These are phyloP conservation scores for Volvariella surrecta DNA, from an alignment of 1,284 basidiomycete genomes.

Conservation along the genomic window DNA sequence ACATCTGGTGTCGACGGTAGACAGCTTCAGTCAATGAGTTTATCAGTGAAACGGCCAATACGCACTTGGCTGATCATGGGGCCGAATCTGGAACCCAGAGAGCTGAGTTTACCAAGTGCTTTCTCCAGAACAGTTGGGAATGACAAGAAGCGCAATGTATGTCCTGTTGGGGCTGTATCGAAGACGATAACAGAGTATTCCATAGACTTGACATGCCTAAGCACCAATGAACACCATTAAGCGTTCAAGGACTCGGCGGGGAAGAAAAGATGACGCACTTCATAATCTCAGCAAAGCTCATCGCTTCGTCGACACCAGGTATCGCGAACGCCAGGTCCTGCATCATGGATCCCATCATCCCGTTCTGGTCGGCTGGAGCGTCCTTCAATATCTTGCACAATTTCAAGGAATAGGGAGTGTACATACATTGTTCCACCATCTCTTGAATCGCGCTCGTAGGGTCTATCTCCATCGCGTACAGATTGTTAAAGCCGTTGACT, in stretches of 20 bases:
- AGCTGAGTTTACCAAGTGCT: slow-evolving; percentile 90
- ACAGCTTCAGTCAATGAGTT: neutral
- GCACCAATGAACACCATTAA: neutral
- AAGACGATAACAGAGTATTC: slow-evolving; percentile 99
- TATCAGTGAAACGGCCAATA: neutral
- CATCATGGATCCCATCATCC: slow-evolving; percentile 99
- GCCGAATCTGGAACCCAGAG: slow-evolving; percentile 87
- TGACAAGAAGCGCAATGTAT: slow-evolving; percentile 95
- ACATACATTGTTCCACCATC: slow-evolving; percentile 94
- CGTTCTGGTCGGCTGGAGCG: slow-evolving; percentile 74
- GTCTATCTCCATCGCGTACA: slow-evolving; percentile 99
- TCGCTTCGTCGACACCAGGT: slow-evolving; percentile 98
- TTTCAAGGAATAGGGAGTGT: slow-evolving; percentile 3
- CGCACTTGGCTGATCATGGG: slow-evolving; percentile 91
- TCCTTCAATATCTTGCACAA: too few relatives aligned
- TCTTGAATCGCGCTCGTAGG: slow-evolving; percentile 95
- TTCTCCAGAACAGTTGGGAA: slow-evolving; percentile 98
- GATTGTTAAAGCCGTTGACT: slow-evolving; percentile 96
- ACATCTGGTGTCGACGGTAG: slow-evolving; percentile 71
- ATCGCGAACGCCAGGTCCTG: slow-evolving; percentile 99
- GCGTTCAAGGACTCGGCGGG: slow-evolving; percentile 5
- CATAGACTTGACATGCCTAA: slow-evolving; percentile 99
- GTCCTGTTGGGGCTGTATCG: slow-evolving; percentile 97
- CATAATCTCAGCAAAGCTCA: slow-evolving; percentile 99
- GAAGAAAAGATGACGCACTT: slow-evolving; percentile 53